Evolutionary conservation across 768 basidiomycete genomes (phyloP).

Genomic region (Lactarius pseudohatsudake): DNA sequence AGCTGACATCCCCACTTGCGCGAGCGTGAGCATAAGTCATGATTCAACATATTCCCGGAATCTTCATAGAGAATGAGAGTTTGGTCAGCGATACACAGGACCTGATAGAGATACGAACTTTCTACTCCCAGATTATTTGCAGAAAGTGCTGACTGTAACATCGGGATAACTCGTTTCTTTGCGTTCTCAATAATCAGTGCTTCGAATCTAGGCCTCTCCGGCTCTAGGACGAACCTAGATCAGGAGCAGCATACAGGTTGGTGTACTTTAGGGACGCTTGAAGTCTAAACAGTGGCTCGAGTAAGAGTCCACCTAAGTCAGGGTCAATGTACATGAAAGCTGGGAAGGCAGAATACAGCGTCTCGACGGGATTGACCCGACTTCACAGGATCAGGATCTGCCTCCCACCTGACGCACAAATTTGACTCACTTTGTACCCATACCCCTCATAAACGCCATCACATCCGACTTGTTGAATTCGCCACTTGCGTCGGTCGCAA

Average conservation of each 20-base stretch:
- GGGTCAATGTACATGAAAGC: slow-evolving; percentile 56
- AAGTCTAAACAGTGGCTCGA: slow-evolving; percentile 31
- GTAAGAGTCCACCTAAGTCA: slow-evolving; percentile 38
- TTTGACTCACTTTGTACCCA: slow-evolving; percentile 38
- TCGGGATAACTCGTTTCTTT: slow-evolving; percentile 14
- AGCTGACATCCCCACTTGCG: slow-evolving; percentile 29
- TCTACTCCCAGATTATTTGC: slow-evolving; percentile 9
- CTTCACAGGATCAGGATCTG: slow-evolving; percentile 9
- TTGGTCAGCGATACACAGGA: neutral
- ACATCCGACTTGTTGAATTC: slow-evolving; percentile 52
- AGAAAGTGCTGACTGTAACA: slow-evolving; percentile 1
- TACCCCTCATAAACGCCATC: slow-evolving; percentile 49
- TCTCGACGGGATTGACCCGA: slow-evolving; percentile 51
- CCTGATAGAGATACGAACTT: slow-evolving; percentile 7
- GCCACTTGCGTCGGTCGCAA: slow-evolving; percentile 47
- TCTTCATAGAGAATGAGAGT: slow-evolving; percentile 20
- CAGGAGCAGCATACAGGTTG: slow-evolving; percentile 22
- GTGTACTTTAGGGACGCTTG: slow-evolving; percentile 24
- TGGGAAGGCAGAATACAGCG: slow-evolving; percentile 51
- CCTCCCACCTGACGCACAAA: slow-evolving; percentile 1
- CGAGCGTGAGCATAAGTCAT: slow-evolving; percentile 36
- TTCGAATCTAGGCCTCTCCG: no score
- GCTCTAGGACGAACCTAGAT: slow-evolving; percentile 26
- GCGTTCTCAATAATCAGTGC: neutral
- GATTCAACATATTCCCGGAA: slow-evolving; percentile 38